Evolutionary conservation across 2,329 filamentous ascomycete species (phyloP), one percentile per base, ranked within the genome.

Genomic region (Stagonosporopsis chrysanthemi): DNA sequence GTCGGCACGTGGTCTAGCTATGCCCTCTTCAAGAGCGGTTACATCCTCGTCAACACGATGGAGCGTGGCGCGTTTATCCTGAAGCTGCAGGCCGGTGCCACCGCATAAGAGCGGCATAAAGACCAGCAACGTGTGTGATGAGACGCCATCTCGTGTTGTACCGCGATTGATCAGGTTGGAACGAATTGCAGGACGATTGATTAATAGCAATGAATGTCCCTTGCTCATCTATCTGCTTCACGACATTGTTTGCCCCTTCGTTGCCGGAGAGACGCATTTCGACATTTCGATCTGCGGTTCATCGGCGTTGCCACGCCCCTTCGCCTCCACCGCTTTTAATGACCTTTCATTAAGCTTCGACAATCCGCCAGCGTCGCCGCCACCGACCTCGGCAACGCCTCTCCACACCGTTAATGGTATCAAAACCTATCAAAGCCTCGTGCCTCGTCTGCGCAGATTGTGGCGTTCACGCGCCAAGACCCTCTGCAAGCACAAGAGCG

Each of bases 1-100:
- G 75, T 79, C 6, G 78, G 79, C 11, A 77, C 75, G 1, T 81
- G 79, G 79, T 75, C 74, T 31, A 76, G 71, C 51, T 81, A 80
- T 60, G 74, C 72, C 14, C 60, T 72, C 7, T 78, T 77, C 62
- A 75, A 75, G 70, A 75, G 72, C 45, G 75, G 75, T 1, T 74
- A 71, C 44, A 75, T 77, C 33, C 67, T 77, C 22, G 70, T 78
- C 40, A 78, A 78, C 56, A 77, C 75, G 1, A 78, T 78, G 72
- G 76, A 78, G 66, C 62, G 76, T 29, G 76, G 76, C 46, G 75
- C 63, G 1, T 77, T 74, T 46, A 61, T 77, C 17, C 41, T 78
- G 26, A 77, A 77, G 67, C 46, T 73, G 56, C 62, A 75, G 65
- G 60, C 59, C 26, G 69, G 68, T 36, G 54, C 60, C 9, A 54